Evolutionary conservation across 371 early-diverging fungal species (phyloP).

Genomic region (Fennellomyces sp.): DNA sequence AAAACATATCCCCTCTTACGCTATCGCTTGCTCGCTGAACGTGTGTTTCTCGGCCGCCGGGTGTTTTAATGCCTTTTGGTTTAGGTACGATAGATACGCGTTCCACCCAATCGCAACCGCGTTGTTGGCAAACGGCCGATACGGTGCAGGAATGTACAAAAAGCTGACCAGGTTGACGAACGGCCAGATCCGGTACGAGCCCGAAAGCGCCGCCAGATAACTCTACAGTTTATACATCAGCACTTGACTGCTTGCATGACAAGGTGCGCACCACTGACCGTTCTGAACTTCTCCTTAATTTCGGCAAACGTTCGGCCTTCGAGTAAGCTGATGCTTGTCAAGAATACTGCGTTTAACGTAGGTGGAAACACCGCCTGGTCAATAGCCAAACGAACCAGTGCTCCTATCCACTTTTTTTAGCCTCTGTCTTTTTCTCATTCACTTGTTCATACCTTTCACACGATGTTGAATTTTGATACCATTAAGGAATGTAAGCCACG

Average conservation of each 20-base stretch:
- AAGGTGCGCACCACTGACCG: constrained; percentile 16
- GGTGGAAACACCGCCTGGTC: constrained; percentile 76
- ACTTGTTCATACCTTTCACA: neutral
- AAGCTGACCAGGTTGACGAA: constrained; percentile 76
- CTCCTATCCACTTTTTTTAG: no score
- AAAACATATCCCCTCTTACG: no score
- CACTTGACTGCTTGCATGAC: no score
- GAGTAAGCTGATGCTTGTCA: constrained; percentile 59
- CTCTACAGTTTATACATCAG: constrained; percentile 11
- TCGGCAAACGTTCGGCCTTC: constrained; percentile 55
- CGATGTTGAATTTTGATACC: constrained; percentile 22
- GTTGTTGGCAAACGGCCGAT: constrained; percentile 72
- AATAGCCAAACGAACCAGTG: constrained; percentile 46
- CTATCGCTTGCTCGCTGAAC: no score
- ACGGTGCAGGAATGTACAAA: constrained; percentile 64
- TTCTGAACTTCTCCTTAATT: constrained; percentile 57
- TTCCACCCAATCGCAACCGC: constrained; percentile 74
- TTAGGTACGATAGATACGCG: constrained; percentile 68
- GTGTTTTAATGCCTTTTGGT: constrained; percentile 22
- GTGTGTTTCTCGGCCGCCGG: no score
- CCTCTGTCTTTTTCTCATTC: neutral
- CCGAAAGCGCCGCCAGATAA: constrained; percentile 49
- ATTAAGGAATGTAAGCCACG: constrained; percentile 30
- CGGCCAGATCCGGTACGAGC: constrained; percentile 79
- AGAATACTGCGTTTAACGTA: constrained; percentile 63